Evolutionary conservation across 2,329 filamentous ascomycete genomes (phyloP), one percentile per base, ranked within the genome.

Genomic region (Ceratocystis cacaofunesta): DNA sequence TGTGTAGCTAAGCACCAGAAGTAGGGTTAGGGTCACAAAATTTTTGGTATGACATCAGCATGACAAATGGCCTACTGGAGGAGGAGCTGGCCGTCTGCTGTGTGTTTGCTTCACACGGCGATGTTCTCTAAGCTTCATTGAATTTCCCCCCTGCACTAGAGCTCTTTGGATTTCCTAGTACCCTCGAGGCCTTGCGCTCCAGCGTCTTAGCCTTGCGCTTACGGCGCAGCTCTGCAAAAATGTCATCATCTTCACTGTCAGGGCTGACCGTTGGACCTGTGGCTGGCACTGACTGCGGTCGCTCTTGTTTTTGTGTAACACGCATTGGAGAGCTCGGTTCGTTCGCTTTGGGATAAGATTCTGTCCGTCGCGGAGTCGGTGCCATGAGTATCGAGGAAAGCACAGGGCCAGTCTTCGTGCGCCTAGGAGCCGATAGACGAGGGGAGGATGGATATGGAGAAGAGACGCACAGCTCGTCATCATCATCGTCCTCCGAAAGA

Each of bases 401-500:
- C 19, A 55, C 25, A 2, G 50, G 22, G 50, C 50, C 25, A 15
- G 50, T 55, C 12, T 55, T 55, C 8, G 50, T 55, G 12, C 22
- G 50, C 25, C 50, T 19, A 5, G 12, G 50, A 5, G 22, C 46
- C 15, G 17, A 19, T n/a, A 22, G 46, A 10, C 3, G 25, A 8
- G 19, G 19, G 50, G 50, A 25, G 3, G 52, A 15, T n/a, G n/a
- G n/a, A 25, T 50, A 32, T 57, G 52, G 22, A 57, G 52, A 28
- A 17, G 22, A n/a, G 86, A 86, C 1, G 80, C 80, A 89, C 72
- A 85, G 2, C 48, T 89, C 10, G 82, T 87, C 48, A 19, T 63
- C 62, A 17, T 43, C 10, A 7, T 57, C 62, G n/a, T 57, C 62
- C 3, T 63, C 46, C 12, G 62, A 48, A 30, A 62, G 41, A 44